Percentiles rank a stretch among this genome's conserved stretches.
Conservation (phyloP, 805 yeast species). For the Yamadazyma insecticola region DNA sequence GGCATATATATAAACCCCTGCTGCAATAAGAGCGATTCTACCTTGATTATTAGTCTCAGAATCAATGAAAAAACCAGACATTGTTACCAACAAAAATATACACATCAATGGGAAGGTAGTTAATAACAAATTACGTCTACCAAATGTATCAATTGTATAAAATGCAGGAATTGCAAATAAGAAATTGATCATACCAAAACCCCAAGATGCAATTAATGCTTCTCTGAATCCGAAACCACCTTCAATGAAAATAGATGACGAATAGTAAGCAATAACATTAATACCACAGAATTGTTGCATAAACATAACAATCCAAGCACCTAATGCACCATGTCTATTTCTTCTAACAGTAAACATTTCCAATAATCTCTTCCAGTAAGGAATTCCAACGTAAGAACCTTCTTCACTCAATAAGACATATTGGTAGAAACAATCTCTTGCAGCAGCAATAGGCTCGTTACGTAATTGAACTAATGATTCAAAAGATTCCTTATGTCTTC, state of each 20-base stretch:
- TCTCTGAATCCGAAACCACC: constrained; percentile 60
- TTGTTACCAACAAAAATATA: constrained; percentile 53
- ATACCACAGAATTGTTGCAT: constrained; percentile 92
- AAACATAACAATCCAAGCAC: constrained; percentile 78
- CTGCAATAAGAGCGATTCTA: constrained; percentile 60
- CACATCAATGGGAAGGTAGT: constrained; percentile 62
- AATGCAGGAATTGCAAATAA: constrained; percentile 81
- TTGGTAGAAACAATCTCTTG: constrained; percentile 61
- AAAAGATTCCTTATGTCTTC: constrained; percentile 48
- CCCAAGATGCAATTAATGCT: constrained; percentile 78
- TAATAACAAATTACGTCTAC: constrained; percentile 60
- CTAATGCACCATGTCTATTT: constrained; percentile 78
- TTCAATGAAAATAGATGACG: constrained; percentile 67
- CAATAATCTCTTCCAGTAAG: constrained; percentile 40
- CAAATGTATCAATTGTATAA: constrained; percentile 71
- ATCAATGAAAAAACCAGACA: constrained; percentile 70
- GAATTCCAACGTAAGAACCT: constrained; percentile 39
- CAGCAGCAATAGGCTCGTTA: constrained; percentile 47
- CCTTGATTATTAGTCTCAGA: constrained; percentile 39
- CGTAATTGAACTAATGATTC: constrained; percentile 46
- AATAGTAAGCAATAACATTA: constrained; percentile 83
- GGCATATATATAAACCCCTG: constrained; percentile 71
- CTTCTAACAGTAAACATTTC: constrained; percentile 70
- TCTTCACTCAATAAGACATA: constrained; percentile 58
- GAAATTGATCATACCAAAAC: constrained; percentile 79